Conservation (phyloP, 306 rosid species). For the Arachis hypogaea region DNA sequence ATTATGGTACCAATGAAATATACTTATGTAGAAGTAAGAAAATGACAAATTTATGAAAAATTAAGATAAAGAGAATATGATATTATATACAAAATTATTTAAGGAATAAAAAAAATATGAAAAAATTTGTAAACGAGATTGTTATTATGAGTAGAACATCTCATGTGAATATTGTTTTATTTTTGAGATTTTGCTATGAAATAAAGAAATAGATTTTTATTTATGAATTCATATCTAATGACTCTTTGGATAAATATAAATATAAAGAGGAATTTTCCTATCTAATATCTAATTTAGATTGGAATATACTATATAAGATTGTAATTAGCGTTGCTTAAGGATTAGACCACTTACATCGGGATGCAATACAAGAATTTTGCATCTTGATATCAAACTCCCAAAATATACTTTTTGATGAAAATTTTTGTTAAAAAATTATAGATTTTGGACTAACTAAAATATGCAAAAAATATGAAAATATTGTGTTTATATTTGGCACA, state of each 20-base stretch:
- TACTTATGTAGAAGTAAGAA: background rate
- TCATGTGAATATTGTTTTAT: background rate
- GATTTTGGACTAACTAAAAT: constrained; percentile 51
- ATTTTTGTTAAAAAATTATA: constrained; percentile 42
- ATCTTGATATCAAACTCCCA: constrained; percentile 47
- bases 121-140: background rate
- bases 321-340: constrained; percentile 48
- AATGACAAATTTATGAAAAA: background rate
- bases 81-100: background rate
- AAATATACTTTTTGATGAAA: constrained; percentile 33
- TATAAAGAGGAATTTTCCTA: background rate
- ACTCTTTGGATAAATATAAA: constrained; percentile 50
- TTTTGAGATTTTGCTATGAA: constrained; percentile 44
- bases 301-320: constrained; percentile 29
- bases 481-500: constrained; percentile 25
- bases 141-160: background rate
- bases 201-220: constrained; percentile 42
- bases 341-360: constrained; percentile 50
- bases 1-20: background rate
- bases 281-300: constrained; percentile 20
- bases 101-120: background rate
- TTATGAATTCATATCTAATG: constrained; percentile 53
- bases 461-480: constrained; percentile 39
- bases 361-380: constrained; percentile 44
- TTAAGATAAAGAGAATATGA: background rate